Percentiles rank a stretch among this genome's conserved stretches.
Conservation (phyloP, 2,329 filamentous ascomycete species). For the Clarireedia paspali region DNA sequence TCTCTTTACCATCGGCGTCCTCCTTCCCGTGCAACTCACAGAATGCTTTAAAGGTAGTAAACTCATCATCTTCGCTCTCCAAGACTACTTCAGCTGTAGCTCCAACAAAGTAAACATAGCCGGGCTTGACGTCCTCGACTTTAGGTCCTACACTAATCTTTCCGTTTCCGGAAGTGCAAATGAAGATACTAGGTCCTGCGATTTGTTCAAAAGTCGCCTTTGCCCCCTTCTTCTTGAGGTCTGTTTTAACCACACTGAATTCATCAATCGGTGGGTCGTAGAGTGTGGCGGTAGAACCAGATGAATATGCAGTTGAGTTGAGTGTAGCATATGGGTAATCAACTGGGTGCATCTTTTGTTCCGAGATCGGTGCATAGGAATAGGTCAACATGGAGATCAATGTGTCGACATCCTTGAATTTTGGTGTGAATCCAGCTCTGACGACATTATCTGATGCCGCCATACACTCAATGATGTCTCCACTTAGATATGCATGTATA, state of each 20-base stretch:
- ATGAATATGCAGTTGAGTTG: slow-evolving; percentile 75
- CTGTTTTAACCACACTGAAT: slow-evolving; percentile 80
- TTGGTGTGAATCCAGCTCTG: slow-evolving; percentile 92
- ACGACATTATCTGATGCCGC: slow-evolving; percentile 98
- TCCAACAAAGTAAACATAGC: slow-evolving; percentile 77
- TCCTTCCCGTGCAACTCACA: slow-evolving; percentile 62
- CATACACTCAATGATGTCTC: slow-evolving; percentile 99
- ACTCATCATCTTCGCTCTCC: slow-evolving; percentile 64
- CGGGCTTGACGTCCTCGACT: slow-evolving; percentile 63
- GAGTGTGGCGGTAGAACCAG: slow-evolving; percentile 61
- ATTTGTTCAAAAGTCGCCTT: slow-evolving; percentile 87
- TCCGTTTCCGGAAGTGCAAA: slow-evolving; percentile 78
- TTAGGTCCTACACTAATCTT: slow-evolving; percentile 81
- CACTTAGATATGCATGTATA: slow-evolving; percentile 89
- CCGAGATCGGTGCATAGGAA: slow-evolving; percentile 84
- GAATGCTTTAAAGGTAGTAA: slow-evolving; percentile 89
- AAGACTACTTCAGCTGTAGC: slow-evolving; percentile 78
- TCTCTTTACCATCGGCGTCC: slow-evolving; percentile 19
- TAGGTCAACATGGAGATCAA: slow-evolving; percentile 91
- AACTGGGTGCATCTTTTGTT: slow-evolving; percentile 84
- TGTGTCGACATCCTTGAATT: slow-evolving; percentile 93
- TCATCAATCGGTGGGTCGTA: slow-evolving; percentile 97
- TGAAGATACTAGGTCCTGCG: slow-evolving; percentile 83
- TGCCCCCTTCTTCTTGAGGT: slow-evolving; percentile 60
- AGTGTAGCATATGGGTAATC: slow-evolving; percentile 83